phyloP scores from a whole-genome alignment of 495 filamentous ascomycete genomes.

The Annulohypoxylon moriforme region DNA sequence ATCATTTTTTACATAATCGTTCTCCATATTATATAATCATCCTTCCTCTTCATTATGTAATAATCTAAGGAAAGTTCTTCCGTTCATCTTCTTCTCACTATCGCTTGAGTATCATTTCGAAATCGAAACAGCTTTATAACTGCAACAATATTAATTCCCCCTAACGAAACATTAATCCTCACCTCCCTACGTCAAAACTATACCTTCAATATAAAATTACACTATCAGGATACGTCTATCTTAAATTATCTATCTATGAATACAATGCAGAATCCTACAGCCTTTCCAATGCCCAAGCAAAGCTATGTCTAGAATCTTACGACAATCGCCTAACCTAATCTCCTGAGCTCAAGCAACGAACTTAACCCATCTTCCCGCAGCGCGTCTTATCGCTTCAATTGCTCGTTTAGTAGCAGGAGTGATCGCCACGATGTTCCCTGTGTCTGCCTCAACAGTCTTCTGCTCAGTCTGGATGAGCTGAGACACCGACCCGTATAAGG shows the following conservation, averaged over 20 bases:
- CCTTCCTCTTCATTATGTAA: no score
- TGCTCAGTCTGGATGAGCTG: neutral
- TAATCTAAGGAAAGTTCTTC: no score
- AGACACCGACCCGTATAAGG: neutral
- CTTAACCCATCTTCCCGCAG: neutral
- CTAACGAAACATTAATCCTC: no score
- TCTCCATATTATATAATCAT: no score
- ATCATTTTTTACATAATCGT: no score
- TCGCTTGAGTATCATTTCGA: no score
- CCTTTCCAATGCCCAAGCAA: neutral
- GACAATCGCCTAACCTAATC: neutral
- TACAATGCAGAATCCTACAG: neutral
- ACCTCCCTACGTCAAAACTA: no score
- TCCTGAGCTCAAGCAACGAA: neutral
- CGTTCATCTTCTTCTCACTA: no score
- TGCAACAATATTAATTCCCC: no score
- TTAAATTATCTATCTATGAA: neutral
- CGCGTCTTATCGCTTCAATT: neutral
- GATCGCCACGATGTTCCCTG: neutral
- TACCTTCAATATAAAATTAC: neutral
- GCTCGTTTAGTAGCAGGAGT: neutral
- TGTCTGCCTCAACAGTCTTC: neutral
- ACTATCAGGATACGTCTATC: no score
- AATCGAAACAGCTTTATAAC: no score
- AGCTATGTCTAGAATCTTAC: neutral